Conservation (phyloP, 2,329 filamentous ascomycete genomes). For the Fusarium nurragi region DNA sequence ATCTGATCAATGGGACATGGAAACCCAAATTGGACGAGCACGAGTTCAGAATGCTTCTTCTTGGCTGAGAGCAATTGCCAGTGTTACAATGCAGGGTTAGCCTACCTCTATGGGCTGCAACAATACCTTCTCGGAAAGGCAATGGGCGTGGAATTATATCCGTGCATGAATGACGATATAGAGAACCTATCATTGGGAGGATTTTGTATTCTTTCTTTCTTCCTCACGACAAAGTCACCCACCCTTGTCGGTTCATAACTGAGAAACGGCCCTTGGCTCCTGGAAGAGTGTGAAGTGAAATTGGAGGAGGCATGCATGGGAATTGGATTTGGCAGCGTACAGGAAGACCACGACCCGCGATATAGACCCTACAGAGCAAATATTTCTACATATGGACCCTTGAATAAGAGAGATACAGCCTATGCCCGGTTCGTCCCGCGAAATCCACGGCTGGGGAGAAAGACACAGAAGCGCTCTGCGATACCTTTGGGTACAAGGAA, state of each 20-base stretch:
- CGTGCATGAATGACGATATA: background rate
- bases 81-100: constrained; percentile 1
- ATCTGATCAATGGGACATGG: constrained; percentile 13
- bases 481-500: background rate
- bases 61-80: constrained; percentile 14
- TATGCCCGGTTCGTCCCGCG: constrained; percentile 29
- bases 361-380: background rate
- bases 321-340: background rate
- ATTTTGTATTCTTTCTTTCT: background rate
- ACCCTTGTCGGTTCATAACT: constrained; percentile 1
- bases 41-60: constrained; percentile 18
- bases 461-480: background rate
- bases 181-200: background rate
- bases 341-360: constrained; percentile 12
- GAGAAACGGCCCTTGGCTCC: background rate
- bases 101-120: background rate
- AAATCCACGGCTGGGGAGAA: constrained; percentile 13
- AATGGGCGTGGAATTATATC: constrained; percentile 12
- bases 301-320: constrained; percentile 6
- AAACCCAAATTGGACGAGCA: background rate
- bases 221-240: constrained; percentile 8
- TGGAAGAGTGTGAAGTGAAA: background rate
- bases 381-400: background rate
- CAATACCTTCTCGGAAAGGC: constrained; percentile 3
- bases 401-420: background rate